Base-by-base conservation (phyloP, 2,329 filamentous ascomycete genomes). In the Sporothrix euskadiensis region DNA sequence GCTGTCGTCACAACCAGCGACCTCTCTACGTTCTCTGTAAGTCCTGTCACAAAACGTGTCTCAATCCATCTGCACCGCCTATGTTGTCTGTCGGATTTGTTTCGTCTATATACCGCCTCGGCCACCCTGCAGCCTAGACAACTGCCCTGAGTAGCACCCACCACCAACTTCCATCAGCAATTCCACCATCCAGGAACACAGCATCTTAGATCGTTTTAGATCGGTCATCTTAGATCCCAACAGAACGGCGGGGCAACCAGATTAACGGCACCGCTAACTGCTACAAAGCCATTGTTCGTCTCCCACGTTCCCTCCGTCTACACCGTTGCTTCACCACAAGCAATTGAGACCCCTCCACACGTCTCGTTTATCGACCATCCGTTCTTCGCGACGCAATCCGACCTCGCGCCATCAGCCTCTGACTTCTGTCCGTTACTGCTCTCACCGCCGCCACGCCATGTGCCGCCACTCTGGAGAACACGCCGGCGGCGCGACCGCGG, bases 401-500 rank as follows among this genome's bases (percentile, higher is more conserved):
- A 30, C 59, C 41, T 52, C 63, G 30, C 57, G 71, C 22, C 39
- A 16, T 54, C 68, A 41, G 14, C 61, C 71, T 7, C 57, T 71
- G n/a, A 69, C 61, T 4, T n/a, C 72, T 14, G 71, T 74, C 10
- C 85, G 91, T 80, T 83, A 91, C 81, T 96, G 93, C 83, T 95
- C 93, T 71, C 92, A 91, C 82, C 88, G 90, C 83, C 87, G 91
- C 84, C 82, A 86, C 80, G 86, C 85, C 78, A 95, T 94, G 90
- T 93, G 91, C 83, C 88, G 88, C 77, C 81, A 81, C 56, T 79
- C 80, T 54, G 78, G 77, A 57, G 77, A 79, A 57, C 76, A 79
- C 77, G 82, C 81, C 78, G 79, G 79, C 73, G 79, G 81, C 76
- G 80, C 79, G 73, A 80, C 80, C 72, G 79, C 79, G 73, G 77